Percentiles rank a stretch among this genome's conserved stretches.
phyloP scores from a whole-genome alignment of 2,329 filamentous ascomycete genomes.

The Boeremia lycopersici region DNA sequence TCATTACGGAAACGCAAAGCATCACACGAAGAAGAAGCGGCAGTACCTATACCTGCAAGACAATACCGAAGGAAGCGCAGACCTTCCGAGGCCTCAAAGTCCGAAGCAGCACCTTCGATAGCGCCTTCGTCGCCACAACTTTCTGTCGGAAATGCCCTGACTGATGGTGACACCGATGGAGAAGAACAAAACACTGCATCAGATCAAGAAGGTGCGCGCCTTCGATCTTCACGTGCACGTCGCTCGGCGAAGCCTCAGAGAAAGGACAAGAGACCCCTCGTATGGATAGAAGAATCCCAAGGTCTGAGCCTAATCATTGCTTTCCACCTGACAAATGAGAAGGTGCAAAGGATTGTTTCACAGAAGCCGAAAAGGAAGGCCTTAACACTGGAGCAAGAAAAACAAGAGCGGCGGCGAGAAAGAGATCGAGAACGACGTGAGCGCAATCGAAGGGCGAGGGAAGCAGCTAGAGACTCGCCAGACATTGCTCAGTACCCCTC shows the following conservation, averaged over 20 bases:
- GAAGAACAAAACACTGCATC: constrained; percentile 35
- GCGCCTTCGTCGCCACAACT: constrained; percentile 39
- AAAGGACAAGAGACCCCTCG: constrained; percentile 44
- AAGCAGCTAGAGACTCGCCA: constrained; percentile 45
- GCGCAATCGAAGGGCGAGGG: constrained; percentile 55
- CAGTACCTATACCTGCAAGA: constrained; percentile 51
- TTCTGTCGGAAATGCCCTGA: constrained; percentile 34
- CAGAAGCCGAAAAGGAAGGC: constrained; percentile 61
- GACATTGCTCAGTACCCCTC: constrained; percentile 62
- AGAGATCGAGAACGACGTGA: constrained; percentile 49
- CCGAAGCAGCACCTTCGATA: constrained; percentile 36
- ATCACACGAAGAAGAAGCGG: constrained; percentile 70
- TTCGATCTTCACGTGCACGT: constrained; percentile 42
- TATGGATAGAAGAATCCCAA: constrained; percentile 44
- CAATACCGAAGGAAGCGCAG: constrained; percentile 52
- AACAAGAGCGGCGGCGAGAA: constrained; percentile 41
- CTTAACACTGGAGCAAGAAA: constrained; percentile 39
- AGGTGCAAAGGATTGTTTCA: constrained; percentile 66
- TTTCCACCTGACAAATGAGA: constrained; percentile 55
- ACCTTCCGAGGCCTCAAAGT: constrained; percentile 43
- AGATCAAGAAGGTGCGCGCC: constrained; percentile 37
- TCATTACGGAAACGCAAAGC: constrained; percentile 84
- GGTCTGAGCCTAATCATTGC: constrained; percentile 40
- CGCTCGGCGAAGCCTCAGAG: constrained; percentile 39
- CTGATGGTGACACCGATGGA: constrained; percentile 39